A percentile compares a stretch with the other conserved stretches of the same genome.
Evolutionary conservation across 192 early-diverging fungal genomes (phyloP).

Genomic region (Coemansia biformis): DNA sequence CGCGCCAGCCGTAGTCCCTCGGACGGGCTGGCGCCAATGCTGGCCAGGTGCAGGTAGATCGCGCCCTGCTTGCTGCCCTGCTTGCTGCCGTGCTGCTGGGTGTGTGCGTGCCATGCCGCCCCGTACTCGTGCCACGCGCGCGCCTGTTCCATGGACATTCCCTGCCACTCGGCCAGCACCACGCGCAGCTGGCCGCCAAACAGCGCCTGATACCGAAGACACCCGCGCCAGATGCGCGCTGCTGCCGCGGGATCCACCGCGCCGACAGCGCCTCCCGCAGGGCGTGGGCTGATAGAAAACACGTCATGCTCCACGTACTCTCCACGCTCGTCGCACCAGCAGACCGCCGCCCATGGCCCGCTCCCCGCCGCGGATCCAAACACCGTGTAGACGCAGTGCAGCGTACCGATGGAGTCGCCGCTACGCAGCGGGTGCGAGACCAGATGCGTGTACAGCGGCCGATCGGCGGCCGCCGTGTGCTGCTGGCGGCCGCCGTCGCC

Average conservation of each 20-base stretch:
- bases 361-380: neutral
- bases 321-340: slow-evolving; percentile 51
- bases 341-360: slow-evolving; percentile 28
- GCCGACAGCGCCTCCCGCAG: neutral
- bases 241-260: slow-evolving; percentile 7
- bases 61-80: too few species aligned
- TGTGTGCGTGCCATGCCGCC: slow-evolving; percentile 6
- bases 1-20: slow-evolving; percentile 16
- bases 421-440: slow-evolving; percentile 27
- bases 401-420: slow-evolving; percentile 21
- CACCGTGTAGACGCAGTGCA: slow-evolving; percentile 39
- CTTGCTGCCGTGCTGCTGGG: too few species aligned
- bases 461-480: neutral
- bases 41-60: slow-evolving; percentile 14
- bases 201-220: slow-evolving; percentile 28
- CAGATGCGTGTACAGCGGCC: slow-evolving; percentile 11
- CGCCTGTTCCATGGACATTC: slow-evolving; percentile 23
- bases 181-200: slow-evolving; percentile 30
- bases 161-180: slow-evolving; percentile 40
- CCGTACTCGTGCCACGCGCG: slow-evolving; percentile 20
- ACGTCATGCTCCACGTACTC: slow-evolving; percentile 45
- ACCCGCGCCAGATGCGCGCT: slow-evolving; percentile 37
- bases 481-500: too few species aligned
- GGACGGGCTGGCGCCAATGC: slow-evolving; percentile 15
- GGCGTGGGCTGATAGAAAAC: slow-evolving; percentile 10